Conservation (phyloP, 2,329 filamentous ascomycete species). For the Fusarium nodosum region DNA sequence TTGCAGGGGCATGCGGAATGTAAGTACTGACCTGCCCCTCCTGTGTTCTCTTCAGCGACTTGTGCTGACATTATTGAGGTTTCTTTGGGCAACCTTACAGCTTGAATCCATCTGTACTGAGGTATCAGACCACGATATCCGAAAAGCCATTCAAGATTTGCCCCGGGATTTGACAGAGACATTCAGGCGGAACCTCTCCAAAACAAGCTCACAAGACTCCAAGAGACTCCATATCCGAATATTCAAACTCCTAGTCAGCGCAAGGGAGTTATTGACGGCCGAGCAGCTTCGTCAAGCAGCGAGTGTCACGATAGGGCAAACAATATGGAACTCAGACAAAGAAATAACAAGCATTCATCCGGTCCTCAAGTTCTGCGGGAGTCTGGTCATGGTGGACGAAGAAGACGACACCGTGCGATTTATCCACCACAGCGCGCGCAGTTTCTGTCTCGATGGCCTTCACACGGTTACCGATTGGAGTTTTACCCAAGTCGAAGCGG, state of each 20-base stretch:
- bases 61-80: conserved; percentile 7
- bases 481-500: not conserved
- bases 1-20: conserved; percentile 54
- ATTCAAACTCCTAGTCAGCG: conserved; percentile 52
- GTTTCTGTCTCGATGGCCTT: conserved; percentile 50
- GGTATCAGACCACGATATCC: conserved; percentile 55
- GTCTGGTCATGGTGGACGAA: conserved; percentile 55
- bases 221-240: conserved; percentile 45
- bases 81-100: conserved; percentile 56
- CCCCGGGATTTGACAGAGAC: conserved; percentile 52
- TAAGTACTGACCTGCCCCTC: not conserved
- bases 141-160: conserved; percentile 50
- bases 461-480: not conserved
- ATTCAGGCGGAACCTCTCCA: conserved; percentile 51
- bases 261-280: conserved; percentile 50
- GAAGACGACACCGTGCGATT: conserved; percentile 47
- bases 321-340: conserved; percentile 41
- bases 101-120: conserved; percentile 53
- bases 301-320: conserved; percentile 54
- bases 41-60: fast-evolving
- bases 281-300: conserved; percentile 57
- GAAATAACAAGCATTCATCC: conserved; percentile 47
- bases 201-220: conserved; percentile 12
- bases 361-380: conserved; percentile 51
- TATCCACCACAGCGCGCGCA: conserved; percentile 54